These are phyloP conservation scores for Zygotorulaspora danielsina DNA, from an alignment of 805 yeast species.

Conservation along the genomic window DNA sequence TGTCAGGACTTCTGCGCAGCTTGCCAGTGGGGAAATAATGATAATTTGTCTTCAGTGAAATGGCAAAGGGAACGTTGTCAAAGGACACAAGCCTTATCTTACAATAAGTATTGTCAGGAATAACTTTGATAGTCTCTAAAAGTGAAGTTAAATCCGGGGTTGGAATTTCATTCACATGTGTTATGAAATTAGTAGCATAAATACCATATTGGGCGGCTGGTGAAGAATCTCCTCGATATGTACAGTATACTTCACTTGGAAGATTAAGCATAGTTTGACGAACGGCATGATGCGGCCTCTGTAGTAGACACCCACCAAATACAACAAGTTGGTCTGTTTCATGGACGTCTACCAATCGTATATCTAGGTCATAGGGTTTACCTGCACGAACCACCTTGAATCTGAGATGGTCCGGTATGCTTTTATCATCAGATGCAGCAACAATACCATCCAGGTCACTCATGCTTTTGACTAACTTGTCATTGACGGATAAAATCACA, in stretches of 20 bases:
- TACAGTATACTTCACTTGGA: slow-evolving; percentile 82
- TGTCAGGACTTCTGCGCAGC: slow-evolving; percentile 44
- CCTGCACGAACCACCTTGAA: slow-evolving; percentile 73
- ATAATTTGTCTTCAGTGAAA: slow-evolving; percentile 78
- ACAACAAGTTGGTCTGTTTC: slow-evolving; percentile 63
- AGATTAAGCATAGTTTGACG: slow-evolving; percentile 72
- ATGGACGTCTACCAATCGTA: slow-evolving; percentile 60
- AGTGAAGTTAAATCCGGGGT: slow-evolving; percentile 70
- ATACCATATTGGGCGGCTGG: slow-evolving; percentile 83
- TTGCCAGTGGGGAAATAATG: slow-evolving; percentile 81
- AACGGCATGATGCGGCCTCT: slow-evolving; percentile 89
- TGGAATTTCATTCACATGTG: slow-evolving; percentile 77
- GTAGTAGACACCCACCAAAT: slow-evolving; percentile 83
- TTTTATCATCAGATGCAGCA: slow-evolving; percentile 40
- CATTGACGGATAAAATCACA: slow-evolving; percentile 68
- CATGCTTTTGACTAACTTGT: slow-evolving; percentile 56
- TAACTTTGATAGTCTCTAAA: slow-evolving; percentile 56
- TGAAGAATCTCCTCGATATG: slow-evolving; percentile 70
- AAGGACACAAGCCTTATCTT: slow-evolving; percentile 77
- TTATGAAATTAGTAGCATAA: slow-evolving; percentile 75
- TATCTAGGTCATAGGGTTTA: slow-evolving; percentile 53
- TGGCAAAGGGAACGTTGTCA: slow-evolving; percentile 83
- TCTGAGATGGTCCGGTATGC: slow-evolving; percentile 35
- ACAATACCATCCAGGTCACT: slow-evolving; percentile 53
- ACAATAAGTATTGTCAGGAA: slow-evolving; percentile 77